Evolutionary conservation across 345 rosid genomes (phyloP).

Genomic region (Theobroma cacao): DNA sequence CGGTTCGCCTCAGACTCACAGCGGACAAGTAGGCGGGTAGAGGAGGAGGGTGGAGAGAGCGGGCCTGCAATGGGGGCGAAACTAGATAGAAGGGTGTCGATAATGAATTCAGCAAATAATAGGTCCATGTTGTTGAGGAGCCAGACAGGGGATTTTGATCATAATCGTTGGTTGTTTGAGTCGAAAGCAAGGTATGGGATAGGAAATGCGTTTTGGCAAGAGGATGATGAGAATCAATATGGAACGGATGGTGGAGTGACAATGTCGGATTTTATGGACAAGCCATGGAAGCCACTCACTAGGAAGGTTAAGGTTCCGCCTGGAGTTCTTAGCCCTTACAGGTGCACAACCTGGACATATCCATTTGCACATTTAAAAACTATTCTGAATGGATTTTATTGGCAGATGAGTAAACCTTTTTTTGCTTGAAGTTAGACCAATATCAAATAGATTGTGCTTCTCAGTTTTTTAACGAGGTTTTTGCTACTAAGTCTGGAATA

Average conservation of each 20-base stretch:
- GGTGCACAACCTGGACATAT: constrained; percentile 19
- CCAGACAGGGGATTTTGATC: constrained; percentile 92
- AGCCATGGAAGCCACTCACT: constrained; percentile 96
- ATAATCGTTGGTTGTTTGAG: constrained; percentile 91
- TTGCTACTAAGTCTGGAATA: no score
- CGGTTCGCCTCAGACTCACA: constrained; percentile 30
- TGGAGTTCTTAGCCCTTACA: constrained; percentile 82
- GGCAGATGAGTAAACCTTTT: no score
- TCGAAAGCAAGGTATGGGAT: constrained; percentile 68
- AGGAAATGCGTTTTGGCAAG: constrained; percentile 87
- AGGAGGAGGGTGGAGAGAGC: constrained; percentile 15
- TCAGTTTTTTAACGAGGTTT: no score
- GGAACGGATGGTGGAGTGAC: constrained; percentile 45
- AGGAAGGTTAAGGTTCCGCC: constrained; percentile 67
- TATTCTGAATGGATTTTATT: not conserved
- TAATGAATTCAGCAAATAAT: constrained; percentile 56
- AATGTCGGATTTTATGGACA: constrained; percentile 87
- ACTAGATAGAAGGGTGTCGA: constrained; percentile 67
- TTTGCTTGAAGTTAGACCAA: not conserved
- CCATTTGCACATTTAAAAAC: not conserved
- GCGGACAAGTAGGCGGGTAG: not conserved
- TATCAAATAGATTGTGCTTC: not conserved
- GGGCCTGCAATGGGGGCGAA: constrained; percentile 29
- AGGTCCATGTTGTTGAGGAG: constrained; percentile 84
- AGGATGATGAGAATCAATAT: constrained; percentile 34